These are phyloP conservation scores for Podospora sp. DNA, from an alignment of 495 filamentous ascomycete genomes.

Conservation along the genomic window DNA sequence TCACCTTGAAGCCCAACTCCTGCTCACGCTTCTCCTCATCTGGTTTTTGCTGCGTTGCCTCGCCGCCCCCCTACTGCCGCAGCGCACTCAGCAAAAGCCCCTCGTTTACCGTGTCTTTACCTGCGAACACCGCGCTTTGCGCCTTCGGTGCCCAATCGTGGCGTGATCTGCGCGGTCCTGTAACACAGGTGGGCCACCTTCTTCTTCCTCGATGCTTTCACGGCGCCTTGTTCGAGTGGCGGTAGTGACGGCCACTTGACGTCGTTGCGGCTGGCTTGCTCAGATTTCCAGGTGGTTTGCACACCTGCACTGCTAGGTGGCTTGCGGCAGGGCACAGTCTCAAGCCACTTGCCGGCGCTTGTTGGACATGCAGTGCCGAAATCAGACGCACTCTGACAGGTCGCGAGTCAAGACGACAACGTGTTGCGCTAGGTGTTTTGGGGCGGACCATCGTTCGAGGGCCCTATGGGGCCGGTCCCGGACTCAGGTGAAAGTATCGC, in stretches of 20 bases:
- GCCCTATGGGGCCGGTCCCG: not conserved
- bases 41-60: too few species aligned
- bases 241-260: not conserved
- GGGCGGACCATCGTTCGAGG: not conserved
- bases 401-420: not conserved
- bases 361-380: not conserved
- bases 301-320: not conserved
- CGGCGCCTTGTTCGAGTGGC: not conserved
- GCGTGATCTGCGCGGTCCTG: not conserved
- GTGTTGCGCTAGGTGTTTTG: not conserved
- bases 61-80: too few species aligned
- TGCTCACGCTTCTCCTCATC: not conserved
- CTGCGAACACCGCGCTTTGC: not conserved
- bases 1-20: not conserved
- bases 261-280: not conserved
- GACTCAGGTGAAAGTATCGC: not conserved
- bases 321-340: not conserved
- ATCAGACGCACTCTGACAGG: not conserved
- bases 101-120: too few species aligned
- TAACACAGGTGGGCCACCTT: slow-evolving; percentile 3
- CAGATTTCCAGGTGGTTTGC: not conserved
- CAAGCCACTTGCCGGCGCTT: not conserved
- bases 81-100: too few species aligned
- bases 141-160: slow-evolving; percentile 15
- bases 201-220: not conserved